Evolutionary conservation across 1,284 basidiomycete species (phyloP), one percentile per base, ranked within the genome.

Genomic region (Neonothopanus nambi): DNA sequence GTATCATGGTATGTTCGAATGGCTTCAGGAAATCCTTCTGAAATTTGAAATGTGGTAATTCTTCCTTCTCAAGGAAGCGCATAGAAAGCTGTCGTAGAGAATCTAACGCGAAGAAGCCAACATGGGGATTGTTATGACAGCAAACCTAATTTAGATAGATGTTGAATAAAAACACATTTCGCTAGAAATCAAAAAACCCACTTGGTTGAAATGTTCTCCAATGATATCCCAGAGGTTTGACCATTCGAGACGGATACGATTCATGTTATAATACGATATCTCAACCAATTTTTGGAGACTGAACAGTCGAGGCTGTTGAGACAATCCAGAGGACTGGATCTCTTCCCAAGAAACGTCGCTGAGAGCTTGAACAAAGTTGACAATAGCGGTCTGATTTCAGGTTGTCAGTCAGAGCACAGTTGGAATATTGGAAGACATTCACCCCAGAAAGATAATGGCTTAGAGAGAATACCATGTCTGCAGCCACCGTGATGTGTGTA

Each of bases 261-360:
- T 89, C 97, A 99, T 99, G 74, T 99, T 99, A 77, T 99, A 99
- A 73, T 99, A 99, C 20, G 95, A 97, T 60, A 99, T 99, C 69
- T 99, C 97, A 44, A 99, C 97, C 42, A 99, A 78, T 74, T 99
- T 99, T 70, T 99, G 97, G 59, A 99, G 75, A 70, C 95, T 98
- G 78, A 99, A 99, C 55, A 98, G 79, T 43, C 97, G 85, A 2
- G 97, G 97, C 64, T 93, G 89, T 60, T 94, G 89, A 6, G 94
- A 95, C 38, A 95, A 74, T 20, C 95, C 95, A 0, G 95, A 98
- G 1, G 94, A 95, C 69, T 98, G 95, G 49, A 99, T 99, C 73
- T 99, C 97, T 67, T 99, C 95, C 97, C 96, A 98, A 36, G 97
- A 99, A 28, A 99, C 92, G 64, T 97, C 93, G 67, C 93, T 95